Conservation (phyloP, 2,329 filamentous ascomycete species). For the Colletotrichum sp. region DNA sequence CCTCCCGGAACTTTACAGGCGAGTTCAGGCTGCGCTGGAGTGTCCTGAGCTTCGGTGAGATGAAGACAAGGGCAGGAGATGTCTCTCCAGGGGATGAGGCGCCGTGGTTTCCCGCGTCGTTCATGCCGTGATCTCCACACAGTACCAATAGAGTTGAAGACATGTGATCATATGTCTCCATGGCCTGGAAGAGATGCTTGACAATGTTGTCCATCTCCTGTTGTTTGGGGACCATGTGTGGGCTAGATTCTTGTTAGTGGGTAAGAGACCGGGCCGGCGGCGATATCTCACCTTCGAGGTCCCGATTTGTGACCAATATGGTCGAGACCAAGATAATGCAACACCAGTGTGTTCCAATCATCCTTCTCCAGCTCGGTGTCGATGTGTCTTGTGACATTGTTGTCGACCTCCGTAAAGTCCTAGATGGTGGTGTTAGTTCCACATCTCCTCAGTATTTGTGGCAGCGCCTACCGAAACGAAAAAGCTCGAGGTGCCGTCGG, state of each 20-base stretch:
- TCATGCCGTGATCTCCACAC: slow-evolving; percentile 98
- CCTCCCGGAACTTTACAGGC: slow-evolving; percentile 65
- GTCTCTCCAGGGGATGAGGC: slow-evolving; percentile 94
- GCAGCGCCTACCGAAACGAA: slow-evolving; percentile 83
- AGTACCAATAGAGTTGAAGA: slow-evolving; percentile 82
- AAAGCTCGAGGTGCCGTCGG: slow-evolving; percentile 95
- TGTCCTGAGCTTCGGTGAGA: slow-evolving; percentile 79
- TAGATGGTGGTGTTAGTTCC: slow-evolving; percentile 39
- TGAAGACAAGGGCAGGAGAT: slow-evolving; percentile 88
- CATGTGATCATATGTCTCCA: slow-evolving; percentile 74
- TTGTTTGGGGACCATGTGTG: slow-evolving; percentile 93
- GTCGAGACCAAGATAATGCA: slow-evolving; percentile 95
- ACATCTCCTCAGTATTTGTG: slow-evolving; percentile 25
- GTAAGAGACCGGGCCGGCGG: background rate
- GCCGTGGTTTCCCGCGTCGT: slow-evolving; percentile 95
- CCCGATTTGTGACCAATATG: slow-evolving; percentile 98
- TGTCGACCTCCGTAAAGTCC: slow-evolving; percentile 98
- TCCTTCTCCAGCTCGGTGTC: slow-evolving; percentile 73
- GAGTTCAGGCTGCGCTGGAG: slow-evolving; percentile 49
- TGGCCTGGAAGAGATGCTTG: slow-evolving; percentile 74
- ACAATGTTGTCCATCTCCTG: slow-evolving; percentile 91
- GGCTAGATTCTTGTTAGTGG: slow-evolving; percentile 53
- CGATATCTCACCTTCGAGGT: slow-evolving; percentile 68
- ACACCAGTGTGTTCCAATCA: slow-evolving; percentile 92
- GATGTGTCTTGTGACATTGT: slow-evolving; percentile 94